Percentiles rank a stretch among this genome's conserved stretches.
Conservation (phyloP, 768 basidiomycete species). For the Auriscalpium vulgare region DNA sequence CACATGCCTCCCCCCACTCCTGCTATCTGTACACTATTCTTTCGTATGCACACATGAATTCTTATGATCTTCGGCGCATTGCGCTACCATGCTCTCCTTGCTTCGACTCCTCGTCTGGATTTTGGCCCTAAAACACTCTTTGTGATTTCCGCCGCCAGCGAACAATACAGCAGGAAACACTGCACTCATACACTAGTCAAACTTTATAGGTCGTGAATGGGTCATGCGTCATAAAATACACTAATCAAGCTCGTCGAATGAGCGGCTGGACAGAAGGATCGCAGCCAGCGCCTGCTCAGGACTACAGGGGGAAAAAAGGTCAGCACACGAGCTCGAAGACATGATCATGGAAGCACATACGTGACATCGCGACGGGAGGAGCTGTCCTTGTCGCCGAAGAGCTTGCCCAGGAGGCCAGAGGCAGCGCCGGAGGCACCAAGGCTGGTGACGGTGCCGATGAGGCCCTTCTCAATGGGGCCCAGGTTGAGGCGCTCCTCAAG, state of each 20-base stretch:
- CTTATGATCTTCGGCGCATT: no score
- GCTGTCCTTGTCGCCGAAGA: not conserved
- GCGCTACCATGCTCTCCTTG: no score
- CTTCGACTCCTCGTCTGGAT: no score
- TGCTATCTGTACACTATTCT: no score
- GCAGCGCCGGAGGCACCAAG: not conserved
- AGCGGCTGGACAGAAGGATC: not conserved
- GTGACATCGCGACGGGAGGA: not conserved
- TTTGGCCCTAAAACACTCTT: no score
- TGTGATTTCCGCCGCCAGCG: no score
- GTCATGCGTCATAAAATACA: not conserved
- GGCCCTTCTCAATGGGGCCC: not conserved
- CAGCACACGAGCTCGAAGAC: not conserved
- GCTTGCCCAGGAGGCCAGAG: not conserved
- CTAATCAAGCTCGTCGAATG: not conserved
- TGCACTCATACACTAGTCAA: no score
- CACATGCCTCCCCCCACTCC: no score
- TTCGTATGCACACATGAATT: no score
- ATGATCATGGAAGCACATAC: not conserved
- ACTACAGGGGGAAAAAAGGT: not conserved
- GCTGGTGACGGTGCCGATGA: not conserved
- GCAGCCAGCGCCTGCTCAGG: not conserved
- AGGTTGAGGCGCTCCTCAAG: not conserved
- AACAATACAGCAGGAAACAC: no score
- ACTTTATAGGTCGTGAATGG: no score